phyloP scores from a whole-genome alignment of 768 basidiomycete species.

The Austroboletus eburneus region DNA sequence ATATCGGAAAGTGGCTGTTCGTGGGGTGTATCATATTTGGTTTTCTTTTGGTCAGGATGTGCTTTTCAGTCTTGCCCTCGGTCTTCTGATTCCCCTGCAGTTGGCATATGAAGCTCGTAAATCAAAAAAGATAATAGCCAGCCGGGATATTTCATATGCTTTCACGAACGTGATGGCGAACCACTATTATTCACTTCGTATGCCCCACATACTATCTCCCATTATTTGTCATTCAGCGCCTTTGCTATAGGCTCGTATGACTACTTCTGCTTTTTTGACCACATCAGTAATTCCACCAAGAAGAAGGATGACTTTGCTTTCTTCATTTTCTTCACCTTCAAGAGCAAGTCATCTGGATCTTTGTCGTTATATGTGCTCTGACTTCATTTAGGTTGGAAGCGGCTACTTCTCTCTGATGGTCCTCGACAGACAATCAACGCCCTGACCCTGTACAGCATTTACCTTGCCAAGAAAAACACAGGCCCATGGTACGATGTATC shows the following conservation, averaged over 20 bases:
- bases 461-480: conserved; percentile 47
- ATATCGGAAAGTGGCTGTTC: conserved; percentile 92
- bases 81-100: conserved; percentile 36
- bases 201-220: conserved; percentile 27
- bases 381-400: conserved; percentile 66
- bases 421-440: conserved; percentile 97
- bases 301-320: conserved; percentile 97
- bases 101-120: conserved; percentile 91
- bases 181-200: conserved; percentile 92
- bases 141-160: conserved; percentile 95
- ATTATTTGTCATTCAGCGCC: background rate
- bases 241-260: conserved; percentile 75
- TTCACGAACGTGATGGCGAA: conserved; percentile 98
- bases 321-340: conserved; percentile 99
- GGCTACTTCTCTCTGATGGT: conserved; percentile 86
- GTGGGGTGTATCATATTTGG: conserved; percentile 97
- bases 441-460: conserved; percentile 94
- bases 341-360: conserved; percentile 55
- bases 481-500: conserved; percentile 63
- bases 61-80: background rate
- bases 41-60: conserved; percentile 80
- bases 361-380: background rate
- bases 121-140: conserved; percentile 89
- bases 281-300: conserved; percentile 94
- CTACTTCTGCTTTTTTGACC: conserved; percentile 97